Base-by-base conservation (phyloP, 768 basidiomycete genomes). In the Podaxis sp. region DNA sequence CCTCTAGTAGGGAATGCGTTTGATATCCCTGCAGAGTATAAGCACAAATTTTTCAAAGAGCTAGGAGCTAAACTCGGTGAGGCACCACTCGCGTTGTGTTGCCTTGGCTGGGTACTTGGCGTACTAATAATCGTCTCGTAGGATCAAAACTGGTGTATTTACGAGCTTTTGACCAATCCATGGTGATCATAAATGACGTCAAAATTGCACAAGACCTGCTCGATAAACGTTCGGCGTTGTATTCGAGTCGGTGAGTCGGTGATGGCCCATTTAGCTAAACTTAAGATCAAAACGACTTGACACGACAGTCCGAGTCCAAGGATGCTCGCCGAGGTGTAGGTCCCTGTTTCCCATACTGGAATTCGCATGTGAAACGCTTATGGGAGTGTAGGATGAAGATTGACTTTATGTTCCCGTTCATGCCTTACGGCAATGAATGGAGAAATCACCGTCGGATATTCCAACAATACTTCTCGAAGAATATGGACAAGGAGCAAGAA, bases 1-100 rank as follows among this genome's bases (percentile, higher is more conserved):
- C 66, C 66, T 37, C 11, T 67, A 3, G 33, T 67, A n/a, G 66
- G 66, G 2, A 66, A 62, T 46, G 63, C 58, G 11, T 41, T 66
- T 22, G 12, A 52, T 22, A 53, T 66, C 36, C 66, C 66, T 0
- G 22, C 54, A 20, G 28, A 24, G 28, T 37, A 61, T 40, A 38
- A 37, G 4, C 58, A 62, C 46, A 36, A 49, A 28, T 38, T 28
- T 24, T 58, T 61, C 28, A 40, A 60, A 4, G 44, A 59, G 2
- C 62, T 64, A 22, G 63, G 46, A 20, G 28, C 56, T 22, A 59
- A 46, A 52, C 62, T 64, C 15, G 66, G 66, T 66, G 22, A 49
- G 64, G 24, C 40, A 1, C 24, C 37, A 44, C 13, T 33, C 7
- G 33, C 8, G 3, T 13, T 24, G 4, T 22, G 7, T 22, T 17